Conservation (phyloP, 352 stramenopile species). For the Phytophthora multivora region DNA sequence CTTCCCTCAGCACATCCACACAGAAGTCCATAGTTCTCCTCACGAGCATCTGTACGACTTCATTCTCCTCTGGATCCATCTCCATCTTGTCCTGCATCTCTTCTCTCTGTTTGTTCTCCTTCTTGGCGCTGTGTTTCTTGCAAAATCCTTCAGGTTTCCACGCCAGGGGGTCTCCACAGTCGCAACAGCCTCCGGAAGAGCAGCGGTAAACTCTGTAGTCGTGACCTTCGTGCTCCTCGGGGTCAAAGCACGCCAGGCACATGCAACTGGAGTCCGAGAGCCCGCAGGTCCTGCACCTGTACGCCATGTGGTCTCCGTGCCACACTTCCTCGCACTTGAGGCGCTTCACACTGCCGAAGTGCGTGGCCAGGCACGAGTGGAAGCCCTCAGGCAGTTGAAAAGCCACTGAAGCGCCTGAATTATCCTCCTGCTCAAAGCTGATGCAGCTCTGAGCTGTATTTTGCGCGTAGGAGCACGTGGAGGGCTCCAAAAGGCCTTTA, state of each 20-base stretch:
- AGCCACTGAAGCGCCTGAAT: constrained; percentile 4
- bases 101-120: background rate
- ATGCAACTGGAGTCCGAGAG: constrained; percentile 89
- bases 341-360: constrained; percentile 70
- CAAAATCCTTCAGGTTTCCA: constrained; percentile 84
- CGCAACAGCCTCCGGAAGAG: constrained; percentile 79
- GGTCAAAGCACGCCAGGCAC: constrained; percentile 83
- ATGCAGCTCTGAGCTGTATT: constrained; percentile 47
- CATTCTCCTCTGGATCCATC: constrained; percentile 47
- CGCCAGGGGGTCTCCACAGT: constrained; percentile 81
- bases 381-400: constrained; percentile 49
- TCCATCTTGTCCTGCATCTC: constrained; percentile 16
- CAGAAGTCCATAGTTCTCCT: constrained; percentile 54
- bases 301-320: constrained; percentile 88
- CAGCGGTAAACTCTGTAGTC: constrained; percentile 86
- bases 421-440: constrained; percentile 40
- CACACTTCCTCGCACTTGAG: constrained; percentile 89
- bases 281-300: constrained; percentile 80
- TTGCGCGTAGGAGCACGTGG: constrained; percentile 27
- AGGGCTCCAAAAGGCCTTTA: background rate
- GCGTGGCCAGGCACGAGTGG: constrained; percentile 46
- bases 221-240: constrained; percentile 77
- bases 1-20: constrained; percentile 60
- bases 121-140: constrained; percentile 55
- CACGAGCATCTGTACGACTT: constrained; percentile 51